Conservation (phyloP, 306 rosid species). For the Prunus campanulata region DNA sequence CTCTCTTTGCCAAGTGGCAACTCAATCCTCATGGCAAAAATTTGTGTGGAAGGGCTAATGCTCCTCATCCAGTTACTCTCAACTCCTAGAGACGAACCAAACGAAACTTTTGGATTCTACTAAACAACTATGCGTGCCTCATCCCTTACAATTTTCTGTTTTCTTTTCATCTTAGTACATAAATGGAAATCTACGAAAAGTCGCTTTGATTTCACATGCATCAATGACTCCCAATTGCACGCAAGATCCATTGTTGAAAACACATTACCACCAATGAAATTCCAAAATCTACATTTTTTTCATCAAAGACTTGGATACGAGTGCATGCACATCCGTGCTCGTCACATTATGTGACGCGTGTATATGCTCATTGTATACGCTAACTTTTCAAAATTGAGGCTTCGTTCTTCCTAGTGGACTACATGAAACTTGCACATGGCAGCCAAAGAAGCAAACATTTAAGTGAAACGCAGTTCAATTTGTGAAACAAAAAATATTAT, state of each 20-base stretch:
- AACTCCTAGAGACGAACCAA: conserved; percentile 19
- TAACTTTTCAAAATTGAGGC: background rate
- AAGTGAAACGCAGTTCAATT: background rate
- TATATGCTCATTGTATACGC: background rate
- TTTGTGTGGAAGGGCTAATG: conserved; percentile 42
- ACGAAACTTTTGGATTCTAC: conserved; percentile 31
- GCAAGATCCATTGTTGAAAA: background rate
- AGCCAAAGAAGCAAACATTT: background rate
- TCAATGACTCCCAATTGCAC: background rate
- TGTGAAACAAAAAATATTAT: background rate
- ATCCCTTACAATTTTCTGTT: conserved; percentile 22
- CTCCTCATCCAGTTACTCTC: conserved; percentile 24
- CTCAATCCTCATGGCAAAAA: conserved; percentile 20
- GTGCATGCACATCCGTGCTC: background rate
- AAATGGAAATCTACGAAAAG: background rate
- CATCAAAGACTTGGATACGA: background rate
- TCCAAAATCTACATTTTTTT: background rate
- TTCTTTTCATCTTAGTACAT: background rate
- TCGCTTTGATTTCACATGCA: background rate
- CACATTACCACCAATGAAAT: background rate
- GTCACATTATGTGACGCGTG: background rate
- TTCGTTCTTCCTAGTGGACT: background rate
- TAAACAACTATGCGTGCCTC: conserved; percentile 13
- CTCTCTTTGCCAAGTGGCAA: conserved; percentile 53
- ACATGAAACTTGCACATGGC: background rate